Conservation (phyloP, 2,329 filamentous ascomycete genomes). For the Xylariomycetidae sp. region DNA sequence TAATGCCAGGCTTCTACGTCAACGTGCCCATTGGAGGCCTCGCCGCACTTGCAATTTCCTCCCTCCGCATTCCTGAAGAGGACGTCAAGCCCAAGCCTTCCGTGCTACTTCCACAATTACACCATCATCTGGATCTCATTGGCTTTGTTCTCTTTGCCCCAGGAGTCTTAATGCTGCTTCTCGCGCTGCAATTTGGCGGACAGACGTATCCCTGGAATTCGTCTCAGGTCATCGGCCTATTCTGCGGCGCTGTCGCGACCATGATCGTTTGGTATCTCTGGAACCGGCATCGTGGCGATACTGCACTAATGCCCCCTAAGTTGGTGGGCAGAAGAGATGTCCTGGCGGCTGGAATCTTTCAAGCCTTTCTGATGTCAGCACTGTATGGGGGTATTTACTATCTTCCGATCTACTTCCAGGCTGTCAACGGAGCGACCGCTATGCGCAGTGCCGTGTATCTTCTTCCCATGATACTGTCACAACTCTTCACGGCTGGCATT, state of each 20-base stretch:
- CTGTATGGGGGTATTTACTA: conserved; percentile 14
- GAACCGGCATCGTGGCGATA: conserved; percentile 16
- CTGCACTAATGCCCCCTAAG: conserved; percentile 14
- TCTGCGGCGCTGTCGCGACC: conserved; percentile 11
- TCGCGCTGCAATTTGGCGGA: conserved; percentile 28
- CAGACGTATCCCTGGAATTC: conserved; percentile 23
- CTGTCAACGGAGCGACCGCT: conserved; percentile 15
- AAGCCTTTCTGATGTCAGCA: conserved; percentile 12
- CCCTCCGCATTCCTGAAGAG: conserved; percentile 11
- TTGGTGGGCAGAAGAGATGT: conserved; percentile 13
- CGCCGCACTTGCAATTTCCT: conserved; percentile 3
- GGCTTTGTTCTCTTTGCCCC: conserved; percentile 21
- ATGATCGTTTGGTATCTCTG: conserved; percentile 16
- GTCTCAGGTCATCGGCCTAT: conserved; percentile 17
- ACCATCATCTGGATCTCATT: conserved; percentile 12
- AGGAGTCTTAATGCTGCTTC: conserved; percentile 25
- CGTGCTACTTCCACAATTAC: conserved; percentile 4
- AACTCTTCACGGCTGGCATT: conserved; percentile 8
- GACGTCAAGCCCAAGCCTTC: conserved; percentile 2
- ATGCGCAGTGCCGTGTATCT: conserved; percentile 19
- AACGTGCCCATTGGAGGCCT: conserved; percentile 14
- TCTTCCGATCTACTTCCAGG: conserved; percentile 27
- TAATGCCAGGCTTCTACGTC: conserved; percentile 12
- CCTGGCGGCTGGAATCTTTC: conserved; percentile 6
- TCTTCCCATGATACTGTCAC: conserved; percentile 16